phyloP scores from a whole-genome alignment of 1,139 yeast genomes.

The Geotrichum fermentans region DNA sequence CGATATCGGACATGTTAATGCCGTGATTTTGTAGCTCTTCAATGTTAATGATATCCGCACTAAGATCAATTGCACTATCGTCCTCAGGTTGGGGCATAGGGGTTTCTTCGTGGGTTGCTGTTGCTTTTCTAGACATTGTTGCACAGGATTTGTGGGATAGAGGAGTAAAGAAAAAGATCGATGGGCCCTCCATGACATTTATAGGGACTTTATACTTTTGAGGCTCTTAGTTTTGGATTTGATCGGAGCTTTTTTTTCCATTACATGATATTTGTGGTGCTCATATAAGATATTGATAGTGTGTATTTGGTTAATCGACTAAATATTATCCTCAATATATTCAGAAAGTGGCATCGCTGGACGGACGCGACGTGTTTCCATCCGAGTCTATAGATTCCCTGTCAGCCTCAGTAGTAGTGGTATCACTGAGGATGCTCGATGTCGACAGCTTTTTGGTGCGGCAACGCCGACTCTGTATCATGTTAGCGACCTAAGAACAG shows the following conservation, averaged over 20 bases:
- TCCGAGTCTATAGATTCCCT: background rate
- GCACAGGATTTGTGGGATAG: too few relatives aligned
- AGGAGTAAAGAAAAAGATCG: background rate
- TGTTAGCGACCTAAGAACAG: background rate
- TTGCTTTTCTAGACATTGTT: conserved; percentile 15
- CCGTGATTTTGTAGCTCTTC: conserved; percentile 56
- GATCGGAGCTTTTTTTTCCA: too few relatives aligned
- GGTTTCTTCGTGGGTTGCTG: conserved; percentile 9
- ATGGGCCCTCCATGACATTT: too few relatives aligned
- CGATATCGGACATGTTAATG: conserved; percentile 55
- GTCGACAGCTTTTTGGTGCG: background rate
- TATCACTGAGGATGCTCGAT: background rate
- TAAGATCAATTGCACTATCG: conserved; percentile 15
- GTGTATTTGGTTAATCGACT: too few relatives aligned
- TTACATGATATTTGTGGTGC: too few relatives aligned
- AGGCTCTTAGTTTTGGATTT: too few relatives aligned
- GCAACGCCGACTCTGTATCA: background rate
- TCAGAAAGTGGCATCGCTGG: background rate
- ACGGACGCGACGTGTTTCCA: background rate
- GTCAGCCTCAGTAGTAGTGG: background rate
- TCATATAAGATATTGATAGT: too few relatives aligned
- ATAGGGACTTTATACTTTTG: too few relatives aligned
- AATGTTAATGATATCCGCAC: conserved; percentile 37
- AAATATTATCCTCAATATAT: too few relatives aligned
- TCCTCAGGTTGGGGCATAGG: conserved; percentile 9